phyloP scores from a whole-genome alignment of 1,284 basidiomycete genomes.

The Laetiporus sulphureus region DNA sequence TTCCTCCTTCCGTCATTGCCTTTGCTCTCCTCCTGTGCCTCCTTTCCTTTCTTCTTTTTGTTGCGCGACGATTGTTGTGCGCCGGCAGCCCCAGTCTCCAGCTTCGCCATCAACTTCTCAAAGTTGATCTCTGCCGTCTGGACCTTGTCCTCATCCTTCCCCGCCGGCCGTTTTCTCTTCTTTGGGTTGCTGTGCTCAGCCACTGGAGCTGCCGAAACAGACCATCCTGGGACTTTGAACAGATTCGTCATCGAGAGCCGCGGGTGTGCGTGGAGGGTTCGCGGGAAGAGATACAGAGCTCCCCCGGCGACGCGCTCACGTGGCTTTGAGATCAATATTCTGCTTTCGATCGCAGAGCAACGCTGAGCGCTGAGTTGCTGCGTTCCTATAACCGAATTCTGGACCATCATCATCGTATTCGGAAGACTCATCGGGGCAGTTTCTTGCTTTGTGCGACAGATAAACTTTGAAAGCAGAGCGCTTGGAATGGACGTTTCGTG shows the following conservation, averaged over 20 bases:
- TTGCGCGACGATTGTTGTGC: slow-evolving; percentile 5
- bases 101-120: slow-evolving; percentile 68
- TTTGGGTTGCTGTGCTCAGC: slow-evolving; percentile 33
- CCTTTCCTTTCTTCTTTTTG: slow-evolving; percentile 15
- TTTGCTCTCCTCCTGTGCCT: not conserved
- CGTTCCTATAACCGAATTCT: too few relatives aligned
- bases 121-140: slow-evolving; percentile 58
- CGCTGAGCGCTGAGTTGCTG: too few relatives aligned
- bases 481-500: too few relatives aligned
- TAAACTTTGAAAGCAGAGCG: too few relatives aligned
- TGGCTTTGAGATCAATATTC: too few relatives aligned
- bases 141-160: slow-evolving; percentile 20
- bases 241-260: slow-evolving; percentile 44
- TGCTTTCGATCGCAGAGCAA: too few relatives aligned
- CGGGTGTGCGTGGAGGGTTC: too few relatives aligned
- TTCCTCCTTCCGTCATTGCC: not conserved
- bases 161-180: slow-evolving; percentile 59
- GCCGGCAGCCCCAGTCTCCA: slow-evolving; percentile 31
- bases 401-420: too few relatives aligned
- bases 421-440: too few relatives aligned
- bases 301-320: too few relatives aligned
- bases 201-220: slow-evolving; percentile 41
- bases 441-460: too few relatives aligned
- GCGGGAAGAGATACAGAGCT: too few relatives aligned
- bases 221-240: slow-evolving; percentile 74